These are phyloP conservation scores for Agaricus blazei DNA, from an alignment of 768 basidiomycete species.

Conservation along the genomic window DNA sequence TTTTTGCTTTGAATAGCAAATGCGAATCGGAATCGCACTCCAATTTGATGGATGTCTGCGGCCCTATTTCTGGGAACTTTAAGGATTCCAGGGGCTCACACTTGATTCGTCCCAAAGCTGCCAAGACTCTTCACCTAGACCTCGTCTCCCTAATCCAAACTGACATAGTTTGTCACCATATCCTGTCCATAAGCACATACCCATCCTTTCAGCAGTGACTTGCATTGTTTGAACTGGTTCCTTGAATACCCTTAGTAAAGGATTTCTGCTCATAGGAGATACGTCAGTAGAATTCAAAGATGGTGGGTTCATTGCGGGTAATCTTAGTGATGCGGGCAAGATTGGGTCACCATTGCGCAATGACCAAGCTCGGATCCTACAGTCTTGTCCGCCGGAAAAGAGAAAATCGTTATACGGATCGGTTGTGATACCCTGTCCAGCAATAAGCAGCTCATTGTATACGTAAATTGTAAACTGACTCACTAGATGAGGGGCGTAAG, in stretches of 20 bases:
- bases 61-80: too few relatives aligned
- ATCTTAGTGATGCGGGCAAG: slow-evolving; percentile 13
- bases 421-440: slow-evolving; percentile 50
- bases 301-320: neutral
- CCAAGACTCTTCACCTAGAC: neutral
- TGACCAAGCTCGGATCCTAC: slow-evolving; percentile 64
- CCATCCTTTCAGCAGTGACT: slow-evolving; percentile 35
- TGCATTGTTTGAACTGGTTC: slow-evolving; percentile 44
- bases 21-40: too few relatives aligned
- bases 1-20: too few relatives aligned
- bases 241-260: slow-evolving; percentile 29
- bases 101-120: neutral
- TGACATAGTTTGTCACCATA: slow-evolving; percentile 39
- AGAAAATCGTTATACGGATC: slow-evolving; percentile 55
- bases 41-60: too few relatives aligned
- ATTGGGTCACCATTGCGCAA: slow-evolving; percentile 47
- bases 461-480: slow-evolving; percentile 15
- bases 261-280: slow-evolving; percentile 14
- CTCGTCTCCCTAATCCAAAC: slow-evolving; percentile 43
- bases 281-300: neutral
- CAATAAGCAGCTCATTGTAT: neutral
- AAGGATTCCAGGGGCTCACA: too few relatives aligned
- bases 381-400: slow-evolving; percentile 68
- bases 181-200: slow-evolving; percentile 49
- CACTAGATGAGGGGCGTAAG: slow-evolving; percentile 47